phyloP scores from a whole-genome alignment of 495 filamentous ascomycete genomes.

The Penicillium diatomitis region DNA sequence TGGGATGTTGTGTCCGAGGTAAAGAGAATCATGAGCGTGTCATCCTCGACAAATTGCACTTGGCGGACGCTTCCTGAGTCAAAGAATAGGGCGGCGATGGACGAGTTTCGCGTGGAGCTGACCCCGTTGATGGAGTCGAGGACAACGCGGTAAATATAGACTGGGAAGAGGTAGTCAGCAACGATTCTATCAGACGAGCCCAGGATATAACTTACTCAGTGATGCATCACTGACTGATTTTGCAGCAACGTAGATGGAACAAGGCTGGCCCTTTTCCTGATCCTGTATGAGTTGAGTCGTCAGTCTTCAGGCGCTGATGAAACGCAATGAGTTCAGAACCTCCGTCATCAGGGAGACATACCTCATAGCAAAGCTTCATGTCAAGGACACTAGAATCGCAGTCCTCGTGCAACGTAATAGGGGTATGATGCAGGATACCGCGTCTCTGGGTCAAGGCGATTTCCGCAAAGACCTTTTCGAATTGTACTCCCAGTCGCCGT shows the following conservation, averaged over 20 bases:
- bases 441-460: conserved; percentile 51
- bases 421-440: conserved; percentile 44
- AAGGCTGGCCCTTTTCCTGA: conserved; percentile 15
- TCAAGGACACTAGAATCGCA: conserved; percentile 31
- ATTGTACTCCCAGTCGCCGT: conserved; percentile 42
- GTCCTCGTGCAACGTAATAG: conserved; percentile 34
- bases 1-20: conserved; percentile 23
- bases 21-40: conserved; percentile 43
- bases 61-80: conserved; percentile 39
- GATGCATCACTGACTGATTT: conserved; percentile 22
- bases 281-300: conserved; percentile 8
- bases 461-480: conserved; percentile 44
- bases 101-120: conserved; percentile 39
- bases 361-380: conserved; percentile 30
- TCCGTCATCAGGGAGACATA: conserved; percentile 1
- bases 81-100: conserved; percentile 33
- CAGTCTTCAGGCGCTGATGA: background rate
- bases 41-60: conserved; percentile 47
- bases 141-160: conserved; percentile 41
- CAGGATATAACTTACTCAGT: conserved; percentile 19
- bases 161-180: conserved; percentile 15
- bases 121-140: conserved; percentile 45
- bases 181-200: background rate
- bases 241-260: conserved; percentile 30
- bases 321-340: too few relatives aligned